Evolutionary conservation across 345 rosid genomes (phyloP).

Genomic region (Jatropha curcas): DNA sequence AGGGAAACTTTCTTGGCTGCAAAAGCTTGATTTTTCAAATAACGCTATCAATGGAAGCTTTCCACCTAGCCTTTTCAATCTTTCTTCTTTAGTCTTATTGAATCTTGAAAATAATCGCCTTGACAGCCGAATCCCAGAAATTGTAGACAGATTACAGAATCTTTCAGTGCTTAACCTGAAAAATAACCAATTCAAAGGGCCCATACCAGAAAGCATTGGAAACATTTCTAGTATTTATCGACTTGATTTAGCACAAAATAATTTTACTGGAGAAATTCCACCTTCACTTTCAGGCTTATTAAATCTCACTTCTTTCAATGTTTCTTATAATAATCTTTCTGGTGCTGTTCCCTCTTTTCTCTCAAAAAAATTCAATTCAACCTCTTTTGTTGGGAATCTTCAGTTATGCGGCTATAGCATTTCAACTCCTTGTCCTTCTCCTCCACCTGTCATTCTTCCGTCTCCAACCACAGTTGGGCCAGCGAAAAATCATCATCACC

Average conservation of each 20-base stretch:
- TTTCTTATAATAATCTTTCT: conserved; percentile 82
- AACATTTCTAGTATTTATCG: conserved; percentile 52
- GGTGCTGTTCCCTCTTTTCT: conserved; percentile 73
- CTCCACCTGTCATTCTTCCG: conserved; percentile 45
- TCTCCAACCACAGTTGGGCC: conserved; percentile 53
- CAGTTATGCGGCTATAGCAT: conserved; percentile 87
- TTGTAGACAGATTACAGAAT: conserved; percentile 48
- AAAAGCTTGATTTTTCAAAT: conserved; percentile 65
- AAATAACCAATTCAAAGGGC: conserved; percentile 58
- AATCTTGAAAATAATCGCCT: conserved; percentile 60
- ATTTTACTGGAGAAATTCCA: conserved; percentile 73
- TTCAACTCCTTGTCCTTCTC: conserved; percentile 60
- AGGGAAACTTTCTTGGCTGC: conserved; percentile 49
- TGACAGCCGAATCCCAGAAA: conserved; percentile 48
- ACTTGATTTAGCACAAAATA: conserved; percentile 69
- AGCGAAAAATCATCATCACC: conserved; percentile 27
- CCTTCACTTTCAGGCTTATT: conserved; percentile 49
- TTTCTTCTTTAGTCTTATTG: conserved; percentile 53
- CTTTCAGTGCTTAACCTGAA: conserved; percentile 62
- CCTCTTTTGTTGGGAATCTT: conserved; percentile 76
- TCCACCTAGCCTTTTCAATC: conserved; percentile 55
- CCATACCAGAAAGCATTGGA: conserved; percentile 56
- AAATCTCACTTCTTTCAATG: conserved; percentile 73
- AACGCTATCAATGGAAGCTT: conserved; percentile 73
- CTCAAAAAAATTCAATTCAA: conserved; percentile 75